Base-by-base conservation (phyloP, 2,329 filamentous ascomycete genomes). In the Exophiala xenobiotica region DNA sequence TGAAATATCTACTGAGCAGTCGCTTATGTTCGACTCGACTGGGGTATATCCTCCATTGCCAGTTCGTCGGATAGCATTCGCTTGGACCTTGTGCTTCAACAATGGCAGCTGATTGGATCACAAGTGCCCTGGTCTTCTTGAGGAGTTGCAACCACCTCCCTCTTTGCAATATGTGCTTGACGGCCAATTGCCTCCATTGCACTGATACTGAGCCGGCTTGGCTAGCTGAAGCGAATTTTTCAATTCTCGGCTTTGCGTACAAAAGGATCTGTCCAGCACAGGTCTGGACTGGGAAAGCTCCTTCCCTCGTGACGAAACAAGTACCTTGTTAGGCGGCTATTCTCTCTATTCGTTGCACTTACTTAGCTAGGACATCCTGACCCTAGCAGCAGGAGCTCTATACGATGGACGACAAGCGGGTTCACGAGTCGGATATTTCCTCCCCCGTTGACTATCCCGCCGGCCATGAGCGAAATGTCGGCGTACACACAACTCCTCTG, bases 401-500 rank as follows among this genome's bases (percentile, higher is more conserved):
- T 18, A 16, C 35, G 6, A 51, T 51, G 49, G 43, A 42, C 19
- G 42, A 51, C 18, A 47, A 47, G 24, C 11, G 26, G 11, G 16
- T 51, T 8, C 22, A 47, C 24, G 49, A 51, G 19, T 24, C 35
- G 35, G 44, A 51, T 29, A 19, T 51, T 6, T 22, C 35, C 11
- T 43, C 35, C 12, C 41, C 43, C 8, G n/a, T 16, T n/a, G 43
- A 40, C 12, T 46, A 51, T 24, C 26, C 14, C 38, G 35, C 37
- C 26, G 37, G 46, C 12, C 49, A 51, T 1, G 49, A 51, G 33
- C 42, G 35, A 24, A 43, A 47, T 6, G 11, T 41, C 16, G 49
- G 42, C 7, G 9, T 33, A 29, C n/a, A 51, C 23, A 19, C 27
- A 6, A 24, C 16, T 14, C 51, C 51, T 18, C 51, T 54, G 18